These are phyloP conservation scores for Paracoccidioides lutzii DNA, from an alignment of 2,329 filamentous ascomycete genomes.

Conservation along the genomic window DNA sequence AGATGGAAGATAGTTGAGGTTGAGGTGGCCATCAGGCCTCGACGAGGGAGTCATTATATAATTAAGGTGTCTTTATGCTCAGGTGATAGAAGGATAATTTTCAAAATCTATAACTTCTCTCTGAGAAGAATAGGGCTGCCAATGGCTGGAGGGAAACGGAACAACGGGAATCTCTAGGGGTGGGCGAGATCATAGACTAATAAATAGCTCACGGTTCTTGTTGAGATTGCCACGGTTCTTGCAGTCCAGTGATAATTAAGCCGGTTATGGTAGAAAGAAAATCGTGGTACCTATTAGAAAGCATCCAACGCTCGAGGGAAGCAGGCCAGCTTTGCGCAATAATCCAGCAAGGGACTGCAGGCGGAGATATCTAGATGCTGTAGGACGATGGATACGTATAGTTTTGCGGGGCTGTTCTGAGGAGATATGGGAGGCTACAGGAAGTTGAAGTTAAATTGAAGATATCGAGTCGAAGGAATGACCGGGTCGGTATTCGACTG, in stretches of 20 bases:
- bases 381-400: background rate
- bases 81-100: background rate
- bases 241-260: background rate
- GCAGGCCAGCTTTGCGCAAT: background rate
- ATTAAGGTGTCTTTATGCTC: constrained; percentile 41
- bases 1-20: constrained; percentile 64
- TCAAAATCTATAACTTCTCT: constrained; percentile 4
- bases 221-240: background rate
- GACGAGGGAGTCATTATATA: constrained; percentile 75
- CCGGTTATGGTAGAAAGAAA: background rate
- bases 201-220: background rate
- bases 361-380: background rate
- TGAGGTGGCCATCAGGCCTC: constrained; percentile 71
- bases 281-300: background rate
- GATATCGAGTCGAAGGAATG: constrained; percentile 1
- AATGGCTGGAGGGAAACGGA: background rate
- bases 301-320: background rate
- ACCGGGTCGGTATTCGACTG: constrained; percentile 1
- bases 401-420: background rate
- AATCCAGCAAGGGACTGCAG: background rate
- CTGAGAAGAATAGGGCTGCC: constrained; percentile 3
- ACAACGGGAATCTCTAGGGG: background rate
- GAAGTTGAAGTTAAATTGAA: background rate
- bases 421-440: background rate
- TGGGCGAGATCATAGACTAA: background rate